phyloP scores from a whole-genome alignment of 2,329 filamentous ascomycete genomes.

The Pleomassaria siparia region DNA sequence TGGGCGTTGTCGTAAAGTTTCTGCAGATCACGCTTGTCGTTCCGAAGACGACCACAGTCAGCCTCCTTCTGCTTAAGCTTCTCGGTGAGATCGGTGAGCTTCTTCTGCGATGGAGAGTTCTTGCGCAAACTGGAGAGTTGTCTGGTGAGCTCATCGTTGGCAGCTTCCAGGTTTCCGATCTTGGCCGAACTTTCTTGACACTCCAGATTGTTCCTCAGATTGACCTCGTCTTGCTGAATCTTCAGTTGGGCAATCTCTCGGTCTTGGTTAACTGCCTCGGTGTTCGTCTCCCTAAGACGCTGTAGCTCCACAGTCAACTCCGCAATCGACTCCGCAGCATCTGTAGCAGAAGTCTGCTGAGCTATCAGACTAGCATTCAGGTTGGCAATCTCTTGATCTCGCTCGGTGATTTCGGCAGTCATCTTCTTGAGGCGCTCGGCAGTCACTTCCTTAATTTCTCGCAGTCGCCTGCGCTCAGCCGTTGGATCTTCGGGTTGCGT shows the following conservation, averaged over 20 bases:
- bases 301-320: not conserved
- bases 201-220: too few species aligned
- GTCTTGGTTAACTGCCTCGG: too few species aligned
- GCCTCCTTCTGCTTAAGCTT: slow-evolving; percentile 23
- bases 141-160: not conserved
- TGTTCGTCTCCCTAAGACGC: too few species aligned
- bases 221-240: too few species aligned
- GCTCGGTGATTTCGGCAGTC: not conserved
- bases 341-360: not conserved
- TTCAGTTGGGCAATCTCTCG: too few species aligned
- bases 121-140: not conserved
- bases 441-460: too few species aligned
- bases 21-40: slow-evolving; percentile 14
- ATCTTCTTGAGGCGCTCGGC: not conserved
- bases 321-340: not conserved
- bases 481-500: not conserved
- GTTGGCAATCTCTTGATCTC: not conserved
- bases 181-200: too few species aligned
- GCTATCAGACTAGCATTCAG: not conserved
- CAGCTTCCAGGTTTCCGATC: not conserved
- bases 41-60: slow-evolving; percentile 20
- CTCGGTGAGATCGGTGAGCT: not conserved
- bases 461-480: too few species aligned
- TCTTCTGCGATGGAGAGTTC: not conserved
- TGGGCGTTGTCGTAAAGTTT: slow-evolving; percentile 6